These are phyloP conservation scores for Pichia sp. DNA, from an alignment of 1,139 yeast genomes.

Conservation along the genomic window DNA sequence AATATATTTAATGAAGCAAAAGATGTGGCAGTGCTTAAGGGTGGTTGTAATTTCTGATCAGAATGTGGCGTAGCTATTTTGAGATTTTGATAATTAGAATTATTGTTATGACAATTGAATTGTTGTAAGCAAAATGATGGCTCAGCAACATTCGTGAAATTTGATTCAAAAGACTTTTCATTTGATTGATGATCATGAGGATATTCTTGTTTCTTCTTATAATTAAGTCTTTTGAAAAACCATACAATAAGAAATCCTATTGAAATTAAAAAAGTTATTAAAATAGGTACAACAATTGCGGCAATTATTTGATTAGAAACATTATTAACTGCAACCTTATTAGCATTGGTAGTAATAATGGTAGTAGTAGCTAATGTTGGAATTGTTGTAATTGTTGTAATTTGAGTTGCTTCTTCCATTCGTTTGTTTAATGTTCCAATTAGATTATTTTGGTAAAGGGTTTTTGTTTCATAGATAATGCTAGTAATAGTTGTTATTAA, in stretches of 20 bases:
- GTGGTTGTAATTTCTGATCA: background rate
- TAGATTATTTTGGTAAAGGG: slow-evolving; percentile 1
- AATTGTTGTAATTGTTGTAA: background rate
- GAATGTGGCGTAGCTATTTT: background rate
- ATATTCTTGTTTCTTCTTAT: no score
- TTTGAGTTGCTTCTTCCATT: no score
- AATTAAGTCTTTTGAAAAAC: background rate
- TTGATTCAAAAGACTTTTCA: no score
- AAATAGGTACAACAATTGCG: background rate
- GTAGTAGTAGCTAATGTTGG: background rate
- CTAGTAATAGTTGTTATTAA: slow-evolving; percentile 12
- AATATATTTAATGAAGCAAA: background rate
- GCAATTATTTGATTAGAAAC: background rate
- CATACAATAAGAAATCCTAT: background rate
- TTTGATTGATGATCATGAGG: no score
- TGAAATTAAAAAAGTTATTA: background rate
- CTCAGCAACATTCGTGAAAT: no score
- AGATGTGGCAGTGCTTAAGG: background rate
- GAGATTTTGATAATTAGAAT: no score
- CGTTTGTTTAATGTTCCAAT: background rate
- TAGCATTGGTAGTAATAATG: no score
- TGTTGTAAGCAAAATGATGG: no score
- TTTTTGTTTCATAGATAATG: slow-evolving; percentile 5
- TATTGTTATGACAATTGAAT: no score
- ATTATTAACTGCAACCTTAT: no score